Evolutionary conservation across 2,329 filamentous ascomycete species (phyloP).

Genomic region (Microdochium paspali): DNA sequence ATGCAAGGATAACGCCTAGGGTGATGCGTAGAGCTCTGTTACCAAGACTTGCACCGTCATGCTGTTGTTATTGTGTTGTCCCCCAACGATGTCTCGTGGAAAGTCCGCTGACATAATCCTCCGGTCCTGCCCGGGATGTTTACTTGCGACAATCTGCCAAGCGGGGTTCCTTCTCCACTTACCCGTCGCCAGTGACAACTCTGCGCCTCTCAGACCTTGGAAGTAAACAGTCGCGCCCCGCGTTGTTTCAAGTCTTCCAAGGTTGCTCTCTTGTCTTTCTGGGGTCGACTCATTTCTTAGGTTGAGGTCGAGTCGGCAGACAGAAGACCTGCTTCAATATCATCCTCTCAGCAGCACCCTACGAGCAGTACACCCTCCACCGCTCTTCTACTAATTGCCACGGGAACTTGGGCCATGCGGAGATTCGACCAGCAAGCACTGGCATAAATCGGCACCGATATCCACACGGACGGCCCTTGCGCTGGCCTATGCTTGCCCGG

Average conservation of each 20-base stretch:
- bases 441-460: neutral
- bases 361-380: neutral
- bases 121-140: neutral
- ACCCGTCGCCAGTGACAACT: neutral
- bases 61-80: too few species aligned
- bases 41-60: too few species aligned
- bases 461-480: neutral
- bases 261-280: too few species aligned
- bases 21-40: too few species aligned
- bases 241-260: too few species aligned
- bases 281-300: too few species aligned
- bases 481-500: neutral
- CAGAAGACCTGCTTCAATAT: too few species aligned
- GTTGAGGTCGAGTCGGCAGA: too few species aligned
- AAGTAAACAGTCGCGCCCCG: neutral
- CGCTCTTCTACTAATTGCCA: neutral
- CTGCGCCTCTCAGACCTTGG: neutral
- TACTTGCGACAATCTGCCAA: neutral
- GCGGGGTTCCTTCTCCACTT: neutral
- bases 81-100: too few species aligned
- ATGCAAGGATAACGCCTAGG: neutral
- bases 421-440: neutral
- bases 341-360: neutral
- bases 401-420: neutral
- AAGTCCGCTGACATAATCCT: too few species aligned